A percentile compares a stretch with the other conserved stretches of the same genome.
Conservation (phyloP, 2,329 filamentous ascomycete genomes). For the Beauveria rudraprayagi region DNA sequence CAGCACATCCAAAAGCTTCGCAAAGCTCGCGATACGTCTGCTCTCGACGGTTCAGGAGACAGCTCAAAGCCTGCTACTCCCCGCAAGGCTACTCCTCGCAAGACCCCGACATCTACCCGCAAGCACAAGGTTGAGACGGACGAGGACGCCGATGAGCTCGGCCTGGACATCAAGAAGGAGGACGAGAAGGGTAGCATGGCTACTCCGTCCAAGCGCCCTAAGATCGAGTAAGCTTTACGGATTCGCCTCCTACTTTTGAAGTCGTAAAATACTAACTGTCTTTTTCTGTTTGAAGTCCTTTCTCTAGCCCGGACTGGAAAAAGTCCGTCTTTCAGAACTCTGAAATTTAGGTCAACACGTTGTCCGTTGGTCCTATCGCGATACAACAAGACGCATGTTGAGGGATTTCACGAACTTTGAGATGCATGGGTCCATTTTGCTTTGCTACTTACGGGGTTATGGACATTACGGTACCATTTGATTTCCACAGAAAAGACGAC, state of each 20-base stretch:
- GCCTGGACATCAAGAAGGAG: conserved; percentile 17
- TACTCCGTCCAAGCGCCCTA: conserved; percentile 19
- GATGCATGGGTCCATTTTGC: neutral
- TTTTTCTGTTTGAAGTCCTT: neutral
- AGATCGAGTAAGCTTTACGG: conserved; percentile 3
- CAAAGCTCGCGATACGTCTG: conserved; percentile 24
- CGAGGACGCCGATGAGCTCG: conserved; percentile 11
- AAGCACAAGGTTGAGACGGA: conserved; percentile 16
- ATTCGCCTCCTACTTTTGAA: no score
- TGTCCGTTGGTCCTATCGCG: neutral
- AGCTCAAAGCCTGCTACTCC: conserved; percentile 17
- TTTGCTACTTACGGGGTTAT: neutral
- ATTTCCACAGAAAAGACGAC: neutral
- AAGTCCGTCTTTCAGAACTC: neutral
- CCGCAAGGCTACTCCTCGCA: conserved; percentile 22
- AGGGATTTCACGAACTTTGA: neutral
- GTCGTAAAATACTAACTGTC: neutral
- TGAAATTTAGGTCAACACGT: neutral
- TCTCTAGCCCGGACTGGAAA: neutral
- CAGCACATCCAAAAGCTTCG: conserved; percentile 41
- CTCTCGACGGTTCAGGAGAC: conserved; percentile 15
- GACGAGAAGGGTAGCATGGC: conserved; percentile 14
- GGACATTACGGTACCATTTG: neutral
- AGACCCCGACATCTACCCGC: conserved; percentile 22
- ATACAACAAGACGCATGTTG: neutral